Percentiles rank a stretch among this genome's conserved stretches.
Evolutionary conservation across 2,329 filamentous ascomycete genomes (phyloP).

Genomic region (Fusarium sp.): DNA sequence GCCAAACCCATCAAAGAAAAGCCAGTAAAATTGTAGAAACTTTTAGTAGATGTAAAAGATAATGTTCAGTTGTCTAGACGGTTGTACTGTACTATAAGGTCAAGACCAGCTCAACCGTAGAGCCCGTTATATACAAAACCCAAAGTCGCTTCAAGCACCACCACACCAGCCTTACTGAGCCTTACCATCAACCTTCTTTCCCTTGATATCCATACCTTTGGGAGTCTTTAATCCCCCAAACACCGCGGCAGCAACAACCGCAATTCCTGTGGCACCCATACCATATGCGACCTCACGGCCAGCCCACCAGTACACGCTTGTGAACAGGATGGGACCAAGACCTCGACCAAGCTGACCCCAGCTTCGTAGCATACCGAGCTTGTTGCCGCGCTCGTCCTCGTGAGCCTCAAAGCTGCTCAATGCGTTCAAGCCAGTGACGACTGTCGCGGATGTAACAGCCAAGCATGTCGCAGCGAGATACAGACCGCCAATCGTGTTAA

Average conservation of each 20-base stretch:
- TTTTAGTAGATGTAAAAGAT: background rate
- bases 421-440: constrained; percentile 93
- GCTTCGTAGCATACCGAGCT: constrained; percentile 83
- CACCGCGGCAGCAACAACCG: constrained; percentile 75
- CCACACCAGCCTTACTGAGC: constrained; percentile 18
- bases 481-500: constrained; percentile 74
- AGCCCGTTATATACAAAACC: background rate
- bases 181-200: constrained; percentile 36
- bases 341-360: constrained; percentile 90
- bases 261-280: constrained; percentile 83
- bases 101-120: constrained; percentile 34
- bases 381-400: constrained; percentile 82
- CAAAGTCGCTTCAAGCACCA: background rate
- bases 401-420: constrained; percentile 89
- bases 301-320: constrained; percentile 98
- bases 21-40: background rate
- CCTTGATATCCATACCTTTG: constrained; percentile 36
- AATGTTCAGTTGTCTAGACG: background rate
- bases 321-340: constrained; percentile 88
- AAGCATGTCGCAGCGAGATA: constrained; percentile 86
- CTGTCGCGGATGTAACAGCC: constrained; percentile 91
- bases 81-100: background rate
- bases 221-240: constrained; percentile 79
- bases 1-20: background rate
- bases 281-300: constrained; percentile 87